A percentile compares a stretch with the other conserved stretches of the same genome.
These are phyloP conservation scores for Pichia thaimueangensis DNA, from an alignment of 805 yeast genomes.

Conservation along the genomic window DNA sequence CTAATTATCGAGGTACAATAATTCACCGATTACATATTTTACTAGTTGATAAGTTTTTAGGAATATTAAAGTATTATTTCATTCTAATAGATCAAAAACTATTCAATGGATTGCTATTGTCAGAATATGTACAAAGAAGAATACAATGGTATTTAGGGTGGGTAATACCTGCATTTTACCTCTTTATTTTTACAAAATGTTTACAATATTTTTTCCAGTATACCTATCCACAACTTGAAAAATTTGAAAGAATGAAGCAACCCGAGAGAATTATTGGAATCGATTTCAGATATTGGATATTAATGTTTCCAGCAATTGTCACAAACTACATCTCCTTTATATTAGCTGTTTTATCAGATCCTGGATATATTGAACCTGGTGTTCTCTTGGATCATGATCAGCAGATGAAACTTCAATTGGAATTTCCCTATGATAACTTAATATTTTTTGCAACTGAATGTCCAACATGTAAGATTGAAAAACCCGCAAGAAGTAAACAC, in stretches of 20 bases:
- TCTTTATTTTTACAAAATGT: conserved; percentile 29
- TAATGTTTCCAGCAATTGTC: conserved; percentile 30
- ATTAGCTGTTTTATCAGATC: conserved; percentile 35
- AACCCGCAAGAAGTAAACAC: conserved; percentile 73
- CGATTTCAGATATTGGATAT: conserved; percentile 13
- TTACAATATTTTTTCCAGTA: conserved; percentile 21
- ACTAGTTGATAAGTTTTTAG: conserved; percentile 10
- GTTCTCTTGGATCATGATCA: not conserved
- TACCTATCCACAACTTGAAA: conserved; percentile 18
- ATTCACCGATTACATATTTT: conserved; percentile 21
- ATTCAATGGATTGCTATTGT: conserved; percentile 21
- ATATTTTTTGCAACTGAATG: conserved; percentile 36
- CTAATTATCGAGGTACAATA: conserved; percentile 31
- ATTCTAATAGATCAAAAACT: conserved; percentile 20
- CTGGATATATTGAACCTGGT: conserved; percentile 30
- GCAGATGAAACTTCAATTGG: conserved; percentile 11
- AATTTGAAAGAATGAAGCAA: conserved; percentile 3
- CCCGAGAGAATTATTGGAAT: conserved; percentile 6
- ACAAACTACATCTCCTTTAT: conserved; percentile 32
- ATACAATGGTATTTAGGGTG: conserved; percentile 29
- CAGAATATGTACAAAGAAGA: conserved; percentile 9
- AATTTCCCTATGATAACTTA: conserved; percentile 35
- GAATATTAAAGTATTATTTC: conserved; percentile 2
- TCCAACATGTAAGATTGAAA: conserved; percentile 53
- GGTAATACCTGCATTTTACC: conserved; percentile 39